These are phyloP conservation scores for Amanita muscaria DNA, from an alignment of 768 basidiomycete species.

Conservation along the genomic window DNA sequence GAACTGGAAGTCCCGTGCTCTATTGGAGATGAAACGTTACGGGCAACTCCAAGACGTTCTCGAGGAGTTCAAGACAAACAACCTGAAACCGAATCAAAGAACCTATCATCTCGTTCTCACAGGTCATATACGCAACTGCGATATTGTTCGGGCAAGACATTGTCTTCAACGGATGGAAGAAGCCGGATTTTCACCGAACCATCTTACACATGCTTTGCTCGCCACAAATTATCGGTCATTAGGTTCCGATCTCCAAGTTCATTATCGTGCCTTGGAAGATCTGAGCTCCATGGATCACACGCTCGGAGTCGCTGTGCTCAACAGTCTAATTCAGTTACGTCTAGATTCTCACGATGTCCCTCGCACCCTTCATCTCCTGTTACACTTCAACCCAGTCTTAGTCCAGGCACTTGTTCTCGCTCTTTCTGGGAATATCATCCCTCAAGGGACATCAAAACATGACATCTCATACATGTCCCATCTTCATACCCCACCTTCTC, in stretches of 20 bases:
- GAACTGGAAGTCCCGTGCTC: slow-evolving; percentile 61
- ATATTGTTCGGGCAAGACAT: slow-evolving; percentile 46
- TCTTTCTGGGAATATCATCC: background rate
- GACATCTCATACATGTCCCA: background rate
- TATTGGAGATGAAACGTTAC: slow-evolving; percentile 47
- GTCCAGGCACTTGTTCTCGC: slow-evolving; percentile 11
- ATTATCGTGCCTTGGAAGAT: slow-evolving; percentile 39
- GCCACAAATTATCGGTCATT: slow-evolving; percentile 49
- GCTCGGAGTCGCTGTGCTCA: slow-evolving; percentile 49
- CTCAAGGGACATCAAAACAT: background rate
- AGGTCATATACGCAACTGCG: slow-evolving; percentile 60
- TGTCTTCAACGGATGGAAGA: slow-evolving; percentile 49
- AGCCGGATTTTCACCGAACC: slow-evolving; percentile 44
- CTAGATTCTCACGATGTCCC: slow-evolving; percentile 46
- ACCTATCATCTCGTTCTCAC: slow-evolving; percentile 65
- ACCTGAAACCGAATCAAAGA: slow-evolving; percentile 42
- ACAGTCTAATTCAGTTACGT: slow-evolving; percentile 56
- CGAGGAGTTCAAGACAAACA: slow-evolving; percentile 38
- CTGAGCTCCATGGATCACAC: slow-evolving; percentile 32
- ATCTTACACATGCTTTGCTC: slow-evolving; percentile 52
- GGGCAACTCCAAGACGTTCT: slow-evolving; percentile 35
- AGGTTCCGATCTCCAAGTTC: slow-evolving; percentile 48
- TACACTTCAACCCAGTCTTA: slow-evolving; percentile 31
- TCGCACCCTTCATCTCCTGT: slow-evolving; percentile 38
- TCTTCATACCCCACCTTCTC: background rate